A percentile compares a stretch with the other conserved stretches of the same genome.
phyloP scores from a whole-genome alignment of 768 basidiomycete species.

The Tubosaeta brunneosetosa region DNA sequence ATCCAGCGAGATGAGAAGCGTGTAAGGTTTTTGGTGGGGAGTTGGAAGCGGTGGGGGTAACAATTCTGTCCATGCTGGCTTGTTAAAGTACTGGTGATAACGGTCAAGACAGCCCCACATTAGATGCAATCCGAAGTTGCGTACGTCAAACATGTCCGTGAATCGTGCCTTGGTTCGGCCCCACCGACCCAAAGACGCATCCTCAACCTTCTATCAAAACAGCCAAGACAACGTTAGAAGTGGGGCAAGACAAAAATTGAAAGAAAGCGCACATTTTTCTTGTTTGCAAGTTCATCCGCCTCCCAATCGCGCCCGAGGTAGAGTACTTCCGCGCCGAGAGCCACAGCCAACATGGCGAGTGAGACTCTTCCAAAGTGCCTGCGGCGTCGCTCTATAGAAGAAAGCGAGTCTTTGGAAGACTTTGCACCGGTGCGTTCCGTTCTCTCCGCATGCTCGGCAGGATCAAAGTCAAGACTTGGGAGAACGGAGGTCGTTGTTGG shows the following conservation, averaged over 20 bases:
- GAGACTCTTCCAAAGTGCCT: slow-evolving; percentile 51
- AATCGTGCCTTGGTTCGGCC: slow-evolving; percentile 61
- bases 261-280: slow-evolving; percentile 51
- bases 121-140: slow-evolving; percentile 19
- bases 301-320: slow-evolving; percentile 81
- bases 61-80: slow-evolving; percentile 90
- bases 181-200: slow-evolving; percentile 59
- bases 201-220: slow-evolving; percentile 46
- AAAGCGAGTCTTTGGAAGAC: slow-evolving; percentile 74
- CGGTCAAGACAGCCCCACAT: neutral
- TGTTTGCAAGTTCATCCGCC: slow-evolving; percentile 59
- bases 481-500: slow-evolving; percentile 18
- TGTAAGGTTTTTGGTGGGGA: slow-evolving; percentile 86
- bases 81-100: slow-evolving; percentile 70
- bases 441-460: slow-evolving; percentile 39
- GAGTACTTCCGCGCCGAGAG: slow-evolving; percentile 50
- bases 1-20: slow-evolving; percentile 85
- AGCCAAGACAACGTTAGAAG: neutral
- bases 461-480: slow-evolving; percentile 64
- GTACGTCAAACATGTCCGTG: slow-evolving; percentile 63
- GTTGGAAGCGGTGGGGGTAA: slow-evolving; percentile 82
- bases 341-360: slow-evolving; percentile 50
- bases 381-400: slow-evolving; percentile 71
- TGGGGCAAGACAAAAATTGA: neutral
- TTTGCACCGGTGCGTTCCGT: slow-evolving; percentile 64